These are phyloP conservation scores for Pezicula neosporulosa DNA, from an alignment of 2,329 filamentous ascomycete genomes.

Conservation along the genomic window DNA sequence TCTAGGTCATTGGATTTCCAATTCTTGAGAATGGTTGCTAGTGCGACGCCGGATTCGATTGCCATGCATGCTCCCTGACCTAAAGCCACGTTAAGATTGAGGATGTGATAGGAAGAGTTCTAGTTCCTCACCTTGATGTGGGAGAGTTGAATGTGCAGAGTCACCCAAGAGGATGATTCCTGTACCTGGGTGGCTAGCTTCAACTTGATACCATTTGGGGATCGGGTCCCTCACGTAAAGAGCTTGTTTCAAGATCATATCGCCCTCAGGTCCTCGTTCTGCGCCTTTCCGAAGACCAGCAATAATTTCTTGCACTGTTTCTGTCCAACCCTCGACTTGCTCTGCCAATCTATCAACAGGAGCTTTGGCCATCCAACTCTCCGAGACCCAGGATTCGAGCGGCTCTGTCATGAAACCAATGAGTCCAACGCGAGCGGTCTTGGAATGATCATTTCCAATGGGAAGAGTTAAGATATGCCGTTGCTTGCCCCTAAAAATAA, in stretches of 20 bases:
- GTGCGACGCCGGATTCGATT: not conserved
- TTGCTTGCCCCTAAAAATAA: not conserved
- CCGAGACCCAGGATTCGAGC: not conserved
- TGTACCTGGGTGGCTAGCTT: not conserved
- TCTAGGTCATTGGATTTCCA: not conserved
- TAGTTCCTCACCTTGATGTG: constrained; percentile 1
- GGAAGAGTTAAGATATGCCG: not conserved
- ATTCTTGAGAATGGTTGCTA: not conserved
- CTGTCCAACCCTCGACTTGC: not conserved
- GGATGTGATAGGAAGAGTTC: not conserved
- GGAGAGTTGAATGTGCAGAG: constrained; percentile 6
- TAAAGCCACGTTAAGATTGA: not conserved
- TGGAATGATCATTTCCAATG: not conserved
- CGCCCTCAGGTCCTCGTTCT: not conserved
- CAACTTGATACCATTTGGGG: not conserved
- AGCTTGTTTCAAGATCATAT: not conserved
- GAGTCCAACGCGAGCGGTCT: not conserved
- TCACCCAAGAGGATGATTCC: constrained; percentile 6
- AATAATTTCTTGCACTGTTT: not conserved
- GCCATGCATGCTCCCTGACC: not conserved
- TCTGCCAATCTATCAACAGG: not conserved
- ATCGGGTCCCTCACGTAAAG: not conserved
- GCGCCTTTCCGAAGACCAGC: not conserved
- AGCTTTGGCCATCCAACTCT: not conserved
- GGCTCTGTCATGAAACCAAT: not conserved